Percentiles rank a stretch among this genome's conserved stretches.
Conservation (phyloP, 2,329 filamentous ascomycete genomes). For the Diaporthe vaccinii region DNA sequence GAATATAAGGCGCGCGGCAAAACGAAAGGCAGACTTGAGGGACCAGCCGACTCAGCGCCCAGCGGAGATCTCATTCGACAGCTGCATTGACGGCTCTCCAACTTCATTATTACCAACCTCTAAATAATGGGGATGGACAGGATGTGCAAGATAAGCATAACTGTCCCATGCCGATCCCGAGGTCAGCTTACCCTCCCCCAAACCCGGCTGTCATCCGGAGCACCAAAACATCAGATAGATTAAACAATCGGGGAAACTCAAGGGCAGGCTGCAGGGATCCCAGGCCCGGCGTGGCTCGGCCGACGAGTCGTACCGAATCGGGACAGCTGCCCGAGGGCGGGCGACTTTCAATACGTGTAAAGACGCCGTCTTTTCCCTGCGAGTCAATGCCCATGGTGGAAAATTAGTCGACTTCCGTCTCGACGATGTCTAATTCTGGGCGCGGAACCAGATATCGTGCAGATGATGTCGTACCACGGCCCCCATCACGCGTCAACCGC, state of each 20-base stretch:
- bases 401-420: neutral
- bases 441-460: neutral
- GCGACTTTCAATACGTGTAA: neutral
- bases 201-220: constrained; percentile 25
- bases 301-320: constrained; percentile 7
- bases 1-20: neutral
- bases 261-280: constrained; percentile 5
- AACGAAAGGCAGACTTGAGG: neutral
- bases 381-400: constrained; percentile 1
- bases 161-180: constrained; percentile 20
- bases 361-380: neutral
- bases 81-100: neutral
- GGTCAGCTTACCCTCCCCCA: constrained; percentile 10
- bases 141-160: constrained; percentile 29
- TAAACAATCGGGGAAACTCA: constrained; percentile 5
- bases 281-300: neutral
- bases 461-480: neutral
- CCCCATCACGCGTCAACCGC: neutral
- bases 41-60: neutral
- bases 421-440: neutral
- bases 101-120: neutral
- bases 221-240: constrained; percentile 34
- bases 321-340: constrained; percentile 32
- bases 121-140: neutral
- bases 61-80: neutral